Conservation (phyloP, 352 stramenopile genomes). For the Blastocystis hominis region DNA sequence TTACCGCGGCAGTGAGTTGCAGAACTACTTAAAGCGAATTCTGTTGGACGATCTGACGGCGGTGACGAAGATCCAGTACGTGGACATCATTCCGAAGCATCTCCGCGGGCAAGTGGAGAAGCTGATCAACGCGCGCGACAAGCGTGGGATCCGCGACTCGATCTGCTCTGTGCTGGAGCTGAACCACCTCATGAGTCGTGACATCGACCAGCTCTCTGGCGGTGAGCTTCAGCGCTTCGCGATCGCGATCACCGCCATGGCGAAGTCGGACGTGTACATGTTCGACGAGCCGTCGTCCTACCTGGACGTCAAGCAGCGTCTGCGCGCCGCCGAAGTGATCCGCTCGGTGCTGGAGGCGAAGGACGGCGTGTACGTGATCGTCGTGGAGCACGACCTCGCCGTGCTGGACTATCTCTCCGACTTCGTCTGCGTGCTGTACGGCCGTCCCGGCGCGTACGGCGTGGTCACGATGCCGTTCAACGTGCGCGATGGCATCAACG, state of each 20-base stretch:
- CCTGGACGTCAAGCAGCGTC: conserved; percentile 94
- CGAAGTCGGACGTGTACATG: conserved; percentile 97
- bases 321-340: conserved; percentile 93
- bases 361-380: conserved; percentile 81
- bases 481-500: conserved; percentile 98
- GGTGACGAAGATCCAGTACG: conserved; percentile 98
- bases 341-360: conserved; percentile 78
- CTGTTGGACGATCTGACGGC: conserved; percentile 96
- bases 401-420: conserved; percentile 98
- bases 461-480: conserved; percentile 99
- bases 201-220: conserved; percentile 85
- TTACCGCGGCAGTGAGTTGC: conserved; percentile 88
- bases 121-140: neutral
- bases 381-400: conserved; percentile 98
- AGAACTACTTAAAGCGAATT: conserved; percentile 99
- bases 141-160: neutral
- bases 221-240: conserved; percentile 98
- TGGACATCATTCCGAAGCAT: conserved; percentile 93
- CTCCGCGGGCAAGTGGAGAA: conserved; percentile 36
- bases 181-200: conserved; percentile 87
- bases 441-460: conserved; percentile 89
- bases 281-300: conserved; percentile 99
- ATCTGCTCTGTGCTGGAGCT: conserved; percentile 75
- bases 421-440: conserved; percentile 98
- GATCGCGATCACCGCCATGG: conserved; percentile 86